Evolutionary conservation across 768 basidiomycete species (phyloP).

Genomic region (Sutorius australiensis): DNA sequence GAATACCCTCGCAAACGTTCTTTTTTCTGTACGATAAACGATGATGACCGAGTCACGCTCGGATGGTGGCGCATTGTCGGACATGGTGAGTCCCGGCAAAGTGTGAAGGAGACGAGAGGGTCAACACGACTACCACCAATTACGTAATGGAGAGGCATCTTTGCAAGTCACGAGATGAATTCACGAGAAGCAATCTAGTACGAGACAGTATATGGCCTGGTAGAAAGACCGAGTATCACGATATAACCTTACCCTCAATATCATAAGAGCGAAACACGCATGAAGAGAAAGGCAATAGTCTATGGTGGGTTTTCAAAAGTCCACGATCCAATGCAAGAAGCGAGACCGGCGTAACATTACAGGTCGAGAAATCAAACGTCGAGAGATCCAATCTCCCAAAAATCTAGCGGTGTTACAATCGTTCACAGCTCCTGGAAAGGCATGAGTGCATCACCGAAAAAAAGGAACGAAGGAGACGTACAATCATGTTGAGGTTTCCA

Average conservation of each 20-base stretch:
- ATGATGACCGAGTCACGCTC: slow-evolving; percentile 19
- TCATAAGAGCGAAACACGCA: not conserved
- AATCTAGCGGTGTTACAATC: not conserved
- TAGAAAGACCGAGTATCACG: not conserved
- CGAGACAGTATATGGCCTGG: not conserved
- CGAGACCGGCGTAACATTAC: not conserved
- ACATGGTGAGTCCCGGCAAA: slow-evolving; percentile 1
- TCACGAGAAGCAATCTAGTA: too few species aligned
- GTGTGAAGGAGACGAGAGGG: not conserved
- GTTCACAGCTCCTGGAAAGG: slow-evolving; percentile 30
- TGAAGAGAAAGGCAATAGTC: slow-evolving; percentile 7
- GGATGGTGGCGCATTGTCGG: slow-evolving; percentile 3
- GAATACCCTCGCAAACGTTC: slow-evolving; percentile 41
- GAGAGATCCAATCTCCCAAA: slow-evolving; percentile 5
- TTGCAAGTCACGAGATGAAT: too few species aligned
- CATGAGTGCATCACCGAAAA: not conserved
- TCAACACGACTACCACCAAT: not conserved
- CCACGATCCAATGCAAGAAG: slow-evolving; percentile 17
- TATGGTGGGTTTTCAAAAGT: slow-evolving; percentile 13
- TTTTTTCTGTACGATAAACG: slow-evolving; percentile 35
- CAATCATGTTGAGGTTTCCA: slow-evolving; percentile 73
- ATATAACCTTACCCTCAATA: not conserved
- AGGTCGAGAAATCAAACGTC: slow-evolving; percentile 3
- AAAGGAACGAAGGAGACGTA: slow-evolving; percentile 28
- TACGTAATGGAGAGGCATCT: not conserved